Conservation (phyloP, 2,329 filamentous ascomycete genomes). For the Boeremia exigua region DNA sequence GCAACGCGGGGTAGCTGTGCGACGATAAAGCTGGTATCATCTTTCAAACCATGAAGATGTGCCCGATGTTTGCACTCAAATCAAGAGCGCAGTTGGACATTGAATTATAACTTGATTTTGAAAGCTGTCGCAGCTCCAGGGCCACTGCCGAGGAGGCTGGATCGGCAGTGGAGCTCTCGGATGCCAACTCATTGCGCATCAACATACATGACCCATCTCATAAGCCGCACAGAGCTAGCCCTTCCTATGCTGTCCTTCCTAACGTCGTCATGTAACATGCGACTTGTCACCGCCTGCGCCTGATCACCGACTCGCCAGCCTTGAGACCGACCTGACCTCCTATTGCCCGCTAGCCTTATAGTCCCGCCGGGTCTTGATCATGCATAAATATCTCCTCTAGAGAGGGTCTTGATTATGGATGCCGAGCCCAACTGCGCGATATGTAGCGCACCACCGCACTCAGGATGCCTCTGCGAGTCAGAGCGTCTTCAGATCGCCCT, state of each 20-base stretch:
- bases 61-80: neutral
- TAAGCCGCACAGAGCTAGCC: slow-evolving; percentile 45
- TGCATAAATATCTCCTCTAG: slow-evolving; percentile 35
- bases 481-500: slow-evolving; percentile 49
- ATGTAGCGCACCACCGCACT: slow-evolving; percentile 48
- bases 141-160: slow-evolving; percentile 19
- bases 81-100: neutral
- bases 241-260: slow-evolving; percentile 28
- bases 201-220: slow-evolving; percentile 34
- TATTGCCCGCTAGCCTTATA: neutral
- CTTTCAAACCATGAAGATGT: neutral
- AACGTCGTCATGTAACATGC: slow-evolving; percentile 47
- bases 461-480: slow-evolving; percentile 49
- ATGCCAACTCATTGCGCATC: slow-evolving; percentile 49
- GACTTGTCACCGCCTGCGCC: slow-evolving; percentile 46
- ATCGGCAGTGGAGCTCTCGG: slow-evolving; percentile 33
- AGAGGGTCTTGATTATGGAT: slow-evolving; percentile 43
- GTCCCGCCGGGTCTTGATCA: slow-evolving; percentile 29
- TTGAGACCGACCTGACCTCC: slow-evolving; percentile 24
- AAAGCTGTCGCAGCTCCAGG: neutral
- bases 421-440: slow-evolving; percentile 50
- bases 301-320: slow-evolving; percentile 33
- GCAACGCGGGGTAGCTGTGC: slow-evolving; percentile 15
- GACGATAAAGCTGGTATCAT: neutral
- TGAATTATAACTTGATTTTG: neutral